phyloP scores from a whole-genome alignment of 73 alveolate species.

The Effrenium voratum region DNA sequence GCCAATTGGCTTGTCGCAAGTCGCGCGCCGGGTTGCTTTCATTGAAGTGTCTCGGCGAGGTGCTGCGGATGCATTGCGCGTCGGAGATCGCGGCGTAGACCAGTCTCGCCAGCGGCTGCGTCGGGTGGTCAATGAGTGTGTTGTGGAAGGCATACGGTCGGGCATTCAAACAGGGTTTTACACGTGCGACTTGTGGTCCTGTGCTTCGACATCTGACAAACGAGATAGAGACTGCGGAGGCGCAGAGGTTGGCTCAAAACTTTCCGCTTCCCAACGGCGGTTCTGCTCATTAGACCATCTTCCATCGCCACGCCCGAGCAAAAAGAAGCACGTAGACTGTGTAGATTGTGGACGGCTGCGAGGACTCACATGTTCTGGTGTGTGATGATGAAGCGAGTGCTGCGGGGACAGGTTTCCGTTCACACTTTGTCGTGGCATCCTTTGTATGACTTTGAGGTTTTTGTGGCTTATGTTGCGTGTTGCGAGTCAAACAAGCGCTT shows the following conservation, averaged over 20 bases:
- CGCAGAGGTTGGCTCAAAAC: neutral
- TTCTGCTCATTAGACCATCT: neutral
- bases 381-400: conserved; percentile 43
- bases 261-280: neutral
- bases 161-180: conserved; percentile 36
- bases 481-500: too few relatives aligned
- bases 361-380: conserved; percentile 39
- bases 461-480: too few relatives aligned
- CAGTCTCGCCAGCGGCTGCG: neutral
- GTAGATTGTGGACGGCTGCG: conserved; percentile 68
- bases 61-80: neutral
- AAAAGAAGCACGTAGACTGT: conserved; percentile 7
- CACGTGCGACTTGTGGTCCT: conserved; percentile 64
- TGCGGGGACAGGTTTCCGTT: too few relatives aligned
- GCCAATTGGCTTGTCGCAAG: too few relatives aligned
- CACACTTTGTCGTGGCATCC: too few relatives aligned
- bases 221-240: too few relatives aligned
- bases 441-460: too few relatives aligned
- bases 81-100: conserved; percentile 18
- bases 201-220: neutral
- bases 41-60: too few relatives aligned
- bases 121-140: neutral
- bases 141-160: conserved; percentile 19
- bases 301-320: neutral
- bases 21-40: too few relatives aligned